Conservation (phyloP, 2,329 filamentous ascomycete species). For the Tricladium varicosporioides region DNA sequence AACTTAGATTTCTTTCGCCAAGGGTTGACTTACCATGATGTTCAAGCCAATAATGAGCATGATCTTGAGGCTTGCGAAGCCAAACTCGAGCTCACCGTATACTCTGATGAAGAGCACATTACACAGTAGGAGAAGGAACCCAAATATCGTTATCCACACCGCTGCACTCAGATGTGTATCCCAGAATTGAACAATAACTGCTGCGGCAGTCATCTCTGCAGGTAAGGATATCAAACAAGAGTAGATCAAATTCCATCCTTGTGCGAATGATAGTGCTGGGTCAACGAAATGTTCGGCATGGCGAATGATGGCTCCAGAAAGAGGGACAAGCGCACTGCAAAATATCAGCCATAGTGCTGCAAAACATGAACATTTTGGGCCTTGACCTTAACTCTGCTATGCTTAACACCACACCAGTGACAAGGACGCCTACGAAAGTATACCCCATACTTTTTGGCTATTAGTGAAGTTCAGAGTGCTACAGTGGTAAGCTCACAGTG, state of each 20-base stretch:
- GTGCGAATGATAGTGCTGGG: constrained; percentile 35
- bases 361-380: background rate
- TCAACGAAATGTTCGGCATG: constrained; percentile 39
- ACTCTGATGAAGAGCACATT: constrained; percentile 40
- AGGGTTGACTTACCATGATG: constrained; percentile 45
- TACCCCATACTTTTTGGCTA: constrained; percentile 42
- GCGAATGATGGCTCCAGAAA: constrained; percentile 41
- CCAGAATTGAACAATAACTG: constrained; percentile 63
- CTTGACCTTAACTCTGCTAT: constrained; percentile 48
- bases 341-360: background rate
- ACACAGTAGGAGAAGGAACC: constrained; percentile 35
- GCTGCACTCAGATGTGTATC: constrained; percentile 48
- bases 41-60: constrained; percentile 62
- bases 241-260: constrained; percentile 35
- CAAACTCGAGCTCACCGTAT: constrained; percentile 55
- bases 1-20: background rate
- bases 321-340: constrained; percentile 42
- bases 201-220: constrained; percentile 60
- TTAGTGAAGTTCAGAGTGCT: background rate
- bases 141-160: constrained; percentile 41
- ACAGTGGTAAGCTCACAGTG: constrained; percentile 35
- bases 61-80: constrained; percentile 55
- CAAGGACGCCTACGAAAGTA: constrained; percentile 47
- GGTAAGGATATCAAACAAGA: constrained; percentile 29
- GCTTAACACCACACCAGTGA: constrained; percentile 49